A percentile compares a stretch with the other conserved stretches of the same genome.
These are phyloP conservation scores for Fusarium sambucinum DNA, from an alignment of 2,329 filamentous ascomycete species.

Conservation along the genomic window DNA sequence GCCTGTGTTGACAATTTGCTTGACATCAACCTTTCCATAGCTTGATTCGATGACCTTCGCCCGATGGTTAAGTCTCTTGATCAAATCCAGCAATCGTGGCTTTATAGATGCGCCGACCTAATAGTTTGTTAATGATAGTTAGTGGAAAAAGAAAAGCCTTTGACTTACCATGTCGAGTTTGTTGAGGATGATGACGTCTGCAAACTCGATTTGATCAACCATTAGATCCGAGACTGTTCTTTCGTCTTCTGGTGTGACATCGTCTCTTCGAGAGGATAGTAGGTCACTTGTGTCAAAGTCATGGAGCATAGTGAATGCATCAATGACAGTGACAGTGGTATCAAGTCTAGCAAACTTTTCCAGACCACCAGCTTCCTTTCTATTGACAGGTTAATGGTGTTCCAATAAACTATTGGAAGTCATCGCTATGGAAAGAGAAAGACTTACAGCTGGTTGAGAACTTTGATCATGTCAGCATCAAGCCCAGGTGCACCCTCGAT, in stretches of 20 bases:
- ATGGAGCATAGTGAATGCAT: constrained; percentile 78
- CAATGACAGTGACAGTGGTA: constrained; percentile 78
- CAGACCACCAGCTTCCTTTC: constrained; percentile 70
- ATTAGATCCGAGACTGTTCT: constrained; percentile 80
- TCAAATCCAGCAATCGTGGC: constrained; percentile 62
- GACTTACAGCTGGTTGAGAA: constrained; percentile 54
- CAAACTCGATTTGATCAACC: constrained; percentile 83
- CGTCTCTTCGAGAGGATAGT: constrained; percentile 71
- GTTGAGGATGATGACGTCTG: constrained; percentile 78
- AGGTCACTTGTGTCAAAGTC: constrained; percentile 79
- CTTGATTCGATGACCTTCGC: constrained; percentile 73
- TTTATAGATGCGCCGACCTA: constrained; percentile 57
- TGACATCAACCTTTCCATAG: constrained; percentile 70
- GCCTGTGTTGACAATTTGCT: constrained; percentile 73
- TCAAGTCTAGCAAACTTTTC: constrained; percentile 75
- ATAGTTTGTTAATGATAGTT: neutral
- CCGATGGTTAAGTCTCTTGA: constrained; percentile 73
- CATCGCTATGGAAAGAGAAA: accelerated
- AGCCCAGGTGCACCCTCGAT: constrained; percentile 48
- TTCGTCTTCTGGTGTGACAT: constrained; percentile 75
- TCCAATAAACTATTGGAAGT: accelerated
- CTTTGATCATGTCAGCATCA: constrained; percentile 53
- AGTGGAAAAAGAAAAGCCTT: accelerated
- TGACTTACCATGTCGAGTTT: constrained; percentile 71
- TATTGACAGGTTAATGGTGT: constrained; percentile 26